phyloP scores from a whole-genome alignment of 352 stramenopile genomes.

The Phytophthora foliorum region DNA sequence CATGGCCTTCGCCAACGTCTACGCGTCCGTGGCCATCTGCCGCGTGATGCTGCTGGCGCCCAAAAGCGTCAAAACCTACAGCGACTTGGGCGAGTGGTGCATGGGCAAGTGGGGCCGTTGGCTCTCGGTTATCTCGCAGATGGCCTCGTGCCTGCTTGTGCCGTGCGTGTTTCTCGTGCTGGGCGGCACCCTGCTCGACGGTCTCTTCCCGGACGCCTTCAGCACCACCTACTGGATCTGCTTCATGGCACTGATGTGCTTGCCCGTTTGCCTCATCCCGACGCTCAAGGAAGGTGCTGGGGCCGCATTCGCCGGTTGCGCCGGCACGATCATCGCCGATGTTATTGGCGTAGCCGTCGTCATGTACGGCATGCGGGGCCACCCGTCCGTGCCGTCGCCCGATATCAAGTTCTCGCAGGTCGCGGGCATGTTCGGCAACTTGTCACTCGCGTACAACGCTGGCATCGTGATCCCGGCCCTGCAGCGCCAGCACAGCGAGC shows the following conservation, averaged over 20 bases:
- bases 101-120: no score
- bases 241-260: slow-evolving; percentile 46
- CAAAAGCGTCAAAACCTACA: no score
- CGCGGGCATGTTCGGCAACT: slow-evolving; percentile 42
- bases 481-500: slow-evolving; percentile 33
- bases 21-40: no score
- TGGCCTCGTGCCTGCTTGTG: slow-evolving; percentile 38
- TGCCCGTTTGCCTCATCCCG: slow-evolving; percentile 46
- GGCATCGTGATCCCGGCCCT: slow-evolving; percentile 28
- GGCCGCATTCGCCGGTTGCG: slow-evolving; percentile 40
- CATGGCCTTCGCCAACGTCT: no score
- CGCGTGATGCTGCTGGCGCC: no score
- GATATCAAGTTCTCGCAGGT: slow-evolving; percentile 45
- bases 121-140: no score
- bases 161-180: slow-evolving; percentile 36
- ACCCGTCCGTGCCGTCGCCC: slow-evolving; percentile 27
- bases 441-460: slow-evolving; percentile 30
- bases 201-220: slow-evolving; percentile 37
- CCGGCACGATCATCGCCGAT: slow-evolving; percentile 47
- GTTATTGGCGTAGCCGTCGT: slow-evolving; percentile 33
- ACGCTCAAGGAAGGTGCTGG: slow-evolving; percentile 41
- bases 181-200: slow-evolving; percentile 29
- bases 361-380: slow-evolving; percentile 32
- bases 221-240: slow-evolving; percentile 45
- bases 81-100: no score